Base-by-base conservation (phyloP, 192 early-diverging fungal species). In the Gaertneriomyces semiglobifer region DNA sequence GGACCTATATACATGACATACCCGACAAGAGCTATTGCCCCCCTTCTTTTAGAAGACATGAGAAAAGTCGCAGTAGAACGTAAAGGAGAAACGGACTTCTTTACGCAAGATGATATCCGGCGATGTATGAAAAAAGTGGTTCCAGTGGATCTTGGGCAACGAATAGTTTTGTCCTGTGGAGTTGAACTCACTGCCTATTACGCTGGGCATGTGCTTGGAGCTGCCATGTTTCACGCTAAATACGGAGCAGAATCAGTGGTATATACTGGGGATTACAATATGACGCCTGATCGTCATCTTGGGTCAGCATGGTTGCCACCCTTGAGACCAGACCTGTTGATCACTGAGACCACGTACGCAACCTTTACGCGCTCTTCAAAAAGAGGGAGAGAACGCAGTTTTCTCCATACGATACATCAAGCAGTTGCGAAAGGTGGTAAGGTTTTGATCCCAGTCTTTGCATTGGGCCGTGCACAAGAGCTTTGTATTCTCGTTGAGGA, bases 221-320 rank as follows among this genome's bases (percentile, higher is more conserved):
- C 97, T 0, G 94, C 93, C 40, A 98, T 99, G 97, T 99, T 95
- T 68, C 79, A 94, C 55, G 87, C 97, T 33, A 86, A 89, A 69
- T 84, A 53, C 80, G 92, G 46, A n/a, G 60, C 69, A 25, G 20
- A 75, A 48, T 66, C 51, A 69, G 84, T 93, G 19, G 86, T 99
- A 7, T 99, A 99, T 76, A 98, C 97, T 2, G 97, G 97, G 43
- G 97, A 99, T 73, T 99, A 97, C 77, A 97, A 95, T 51, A 92
- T 96, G 68, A 96, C 97, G 70, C 94, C 97, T 60, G 97, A 99
- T 80, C 83, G 97, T 9, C 96, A 99, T 73, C 73, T 99, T 39
- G 96, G 96, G 5, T 82, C 91, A 8, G 96, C 96, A 9, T 96
- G 93, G 95, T 96, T 99, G 43, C 94, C 98, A 76, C 84, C 82